Percentiles rank a stretch among this genome's conserved stretches.
These are phyloP conservation scores for Plasmodium cynomolgi DNA, from an alignment of 169 alveolate genomes.

Conservation along the genomic window DNA sequence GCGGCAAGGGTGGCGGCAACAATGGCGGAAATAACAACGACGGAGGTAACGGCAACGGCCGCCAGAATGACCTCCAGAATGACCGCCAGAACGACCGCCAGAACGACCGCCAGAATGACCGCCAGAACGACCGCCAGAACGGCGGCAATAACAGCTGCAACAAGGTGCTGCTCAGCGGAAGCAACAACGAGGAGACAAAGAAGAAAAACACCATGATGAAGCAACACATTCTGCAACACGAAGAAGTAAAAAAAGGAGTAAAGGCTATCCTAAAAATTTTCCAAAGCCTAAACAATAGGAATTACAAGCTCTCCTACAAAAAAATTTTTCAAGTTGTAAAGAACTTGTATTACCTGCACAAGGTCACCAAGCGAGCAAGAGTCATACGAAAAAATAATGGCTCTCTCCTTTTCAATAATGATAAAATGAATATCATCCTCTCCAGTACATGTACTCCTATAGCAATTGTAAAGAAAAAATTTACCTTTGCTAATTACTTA, in stretches of 20 bases:
- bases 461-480: conserved; percentile 40
- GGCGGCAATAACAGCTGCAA: background rate
- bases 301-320: conserved; percentile 12
- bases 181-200: background rate
- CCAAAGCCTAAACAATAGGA: conserved; percentile 12
- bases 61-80: no score
- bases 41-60: no score
- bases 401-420: conserved; percentile 36
- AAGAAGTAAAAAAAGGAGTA: conserved; percentile 6
- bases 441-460: conserved; percentile 33
- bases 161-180: background rate
- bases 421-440: conserved; percentile 41
- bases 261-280: conserved; percentile 9
- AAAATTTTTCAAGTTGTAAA: conserved; percentile 34
- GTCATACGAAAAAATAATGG: conserved; percentile 63
- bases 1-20: no score
- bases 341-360: conserved; percentile 45
- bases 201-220: background rate
- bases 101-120: no score
- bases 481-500: conserved; percentile 78
- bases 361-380: conserved; percentile 56
- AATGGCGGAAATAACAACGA: no score
- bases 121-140: no score
- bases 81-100: no score
- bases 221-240: conserved; percentile 4